Evolutionary conservation across 805 yeast species (phyloP).

Genomic region (Kregervanrija pseudodelftensis): DNA sequence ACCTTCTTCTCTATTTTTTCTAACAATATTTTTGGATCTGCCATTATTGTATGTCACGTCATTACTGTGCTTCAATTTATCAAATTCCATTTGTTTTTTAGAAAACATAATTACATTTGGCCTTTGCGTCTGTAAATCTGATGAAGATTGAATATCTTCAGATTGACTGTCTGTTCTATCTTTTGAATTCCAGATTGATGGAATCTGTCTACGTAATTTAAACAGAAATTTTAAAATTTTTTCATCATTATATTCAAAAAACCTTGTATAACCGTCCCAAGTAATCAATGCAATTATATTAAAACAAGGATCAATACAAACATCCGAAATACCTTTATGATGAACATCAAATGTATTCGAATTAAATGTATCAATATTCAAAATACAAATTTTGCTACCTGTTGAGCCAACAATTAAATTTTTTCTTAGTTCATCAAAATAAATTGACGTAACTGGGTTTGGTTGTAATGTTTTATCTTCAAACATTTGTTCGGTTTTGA

Average conservation of each 20-base stretch:
- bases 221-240: slow-evolving; percentile 14
- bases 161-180: slow-evolving; percentile 3
- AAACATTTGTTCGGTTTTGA: slow-evolving; percentile 13
- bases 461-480: slow-evolving; percentile 37
- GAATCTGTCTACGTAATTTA: slow-evolving; percentile 20
- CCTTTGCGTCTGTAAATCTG: slow-evolving; percentile 12
- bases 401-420: slow-evolving; percentile 41
- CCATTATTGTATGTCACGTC: slow-evolving; percentile 22
- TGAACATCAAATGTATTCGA: slow-evolving; percentile 16
- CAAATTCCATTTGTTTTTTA: slow-evolving; percentile 15
- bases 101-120: slow-evolving; percentile 18
- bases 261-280: slow-evolving; percentile 46
- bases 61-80: not conserved
- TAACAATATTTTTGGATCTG: slow-evolving; percentile 24
- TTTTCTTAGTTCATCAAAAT: slow-evolving; percentile 19
- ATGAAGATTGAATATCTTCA: slow-evolving; percentile 6
- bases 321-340: slow-evolving; percentile 32
- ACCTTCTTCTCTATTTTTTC: slow-evolving; percentile 21
- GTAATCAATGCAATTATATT: slow-evolving; percentile 31
- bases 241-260: slow-evolving; percentile 22
- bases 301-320: slow-evolving; percentile 16
- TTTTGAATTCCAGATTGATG: slow-evolving; percentile 17
- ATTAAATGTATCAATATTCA: not conserved
- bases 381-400: slow-evolving; percentile 25
- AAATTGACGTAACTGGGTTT: slow-evolving; percentile 45